Evolutionary conservation across 805 yeast species (phyloP), one percentile per base, ranked within the genome.

Genomic region (Saturnispora besseyi): DNA sequence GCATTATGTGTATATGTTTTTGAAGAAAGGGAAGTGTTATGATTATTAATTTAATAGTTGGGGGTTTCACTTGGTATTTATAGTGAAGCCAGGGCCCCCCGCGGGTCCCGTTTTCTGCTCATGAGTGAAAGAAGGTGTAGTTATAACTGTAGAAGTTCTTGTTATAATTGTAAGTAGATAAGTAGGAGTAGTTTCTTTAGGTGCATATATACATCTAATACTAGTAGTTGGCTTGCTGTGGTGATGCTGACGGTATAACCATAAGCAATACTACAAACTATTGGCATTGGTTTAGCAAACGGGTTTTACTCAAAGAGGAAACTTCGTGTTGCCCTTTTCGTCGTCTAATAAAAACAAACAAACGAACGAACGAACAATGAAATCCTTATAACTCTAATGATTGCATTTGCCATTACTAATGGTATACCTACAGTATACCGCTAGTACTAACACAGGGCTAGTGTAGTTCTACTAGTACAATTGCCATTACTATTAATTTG

Each of bases 1-100:
- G 75, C 69, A 63, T 63, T 49, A 41, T 53, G n/a, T 18, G 26
- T 24, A 13, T 43, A 31, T 26, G 5, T 32, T 24, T 12, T 24
- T 38, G 18, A 13, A 5, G 26, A 13, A 30, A 15, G 9, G 41
- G 40, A 30, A 31, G 33, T 43, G 36, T 15, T 43, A 24, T 13
- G 21, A 34, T 15, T 2, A 18, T 26, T n/a, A n/a, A 33, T 30
- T 41, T 18, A 36, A 36, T 22, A 5, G 3, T 4, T 36, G 21
- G 40, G 22, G 40, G 40, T 5, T 22, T 36, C 24, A 36, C 18
- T 36, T 36, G 40, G 24, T 36, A 36, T 36, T 36, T 36, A 36
- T 36, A 36, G 29, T 26, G 29, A 26, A 8, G 9, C 29, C 29
- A 26, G 29, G 29, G 29, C 29, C 29, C 40, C 40, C 40, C 40